Conservation (phyloP, 495 filamentous ascomycete genomes). For the Penicillium lagena region DNA sequence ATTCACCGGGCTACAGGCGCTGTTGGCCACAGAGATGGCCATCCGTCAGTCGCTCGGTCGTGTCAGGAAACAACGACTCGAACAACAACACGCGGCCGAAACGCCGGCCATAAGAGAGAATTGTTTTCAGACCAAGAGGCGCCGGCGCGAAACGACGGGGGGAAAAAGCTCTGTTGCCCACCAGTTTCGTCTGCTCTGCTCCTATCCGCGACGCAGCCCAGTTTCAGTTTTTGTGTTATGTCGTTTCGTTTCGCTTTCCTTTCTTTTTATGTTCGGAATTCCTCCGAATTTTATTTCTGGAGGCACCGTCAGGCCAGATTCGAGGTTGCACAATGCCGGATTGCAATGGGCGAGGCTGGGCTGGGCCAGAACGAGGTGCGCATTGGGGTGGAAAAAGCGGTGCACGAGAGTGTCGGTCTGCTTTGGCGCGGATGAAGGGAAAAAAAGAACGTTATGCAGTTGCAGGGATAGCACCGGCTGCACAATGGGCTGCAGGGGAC, state of each 20-base stretch:
- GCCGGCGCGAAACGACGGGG: too few relatives aligned
- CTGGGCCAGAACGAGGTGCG: constrained; percentile 13
- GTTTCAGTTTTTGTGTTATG: too few relatives aligned
- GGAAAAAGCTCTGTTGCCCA: too few relatives aligned
- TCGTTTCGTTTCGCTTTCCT: too few relatives aligned
- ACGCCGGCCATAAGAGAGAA: constrained; percentile 34
- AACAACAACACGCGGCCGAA: constrained; percentile 26
- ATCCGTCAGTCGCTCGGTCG: constrained; percentile 26
- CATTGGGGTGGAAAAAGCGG: constrained; percentile 11
- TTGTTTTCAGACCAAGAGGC: too few relatives aligned
- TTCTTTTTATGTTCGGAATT: too few relatives aligned
- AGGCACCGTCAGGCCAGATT: too few relatives aligned
- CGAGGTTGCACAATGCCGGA: constrained; percentile 23
- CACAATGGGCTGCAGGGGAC: not conserved
- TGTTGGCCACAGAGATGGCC: constrained; percentile 40
- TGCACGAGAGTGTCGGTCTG: constrained; percentile 1
- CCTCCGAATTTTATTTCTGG: too few relatives aligned
- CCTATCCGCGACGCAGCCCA: too few relatives aligned
- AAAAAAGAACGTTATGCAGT: constrained; percentile 9
- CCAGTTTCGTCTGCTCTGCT: too few relatives aligned
- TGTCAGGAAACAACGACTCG: constrained; percentile 21
- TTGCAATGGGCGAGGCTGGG: constrained; percentile 27
- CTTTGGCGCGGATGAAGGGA: not conserved
- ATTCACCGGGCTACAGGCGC: constrained; percentile 32
- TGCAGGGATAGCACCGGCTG: constrained; percentile 12